Evolutionary conservation across 1,139 yeast genomes (phyloP), one percentile per base, ranked within the genome.

Genomic region (Sugiyamaella xylanicola): DNA sequence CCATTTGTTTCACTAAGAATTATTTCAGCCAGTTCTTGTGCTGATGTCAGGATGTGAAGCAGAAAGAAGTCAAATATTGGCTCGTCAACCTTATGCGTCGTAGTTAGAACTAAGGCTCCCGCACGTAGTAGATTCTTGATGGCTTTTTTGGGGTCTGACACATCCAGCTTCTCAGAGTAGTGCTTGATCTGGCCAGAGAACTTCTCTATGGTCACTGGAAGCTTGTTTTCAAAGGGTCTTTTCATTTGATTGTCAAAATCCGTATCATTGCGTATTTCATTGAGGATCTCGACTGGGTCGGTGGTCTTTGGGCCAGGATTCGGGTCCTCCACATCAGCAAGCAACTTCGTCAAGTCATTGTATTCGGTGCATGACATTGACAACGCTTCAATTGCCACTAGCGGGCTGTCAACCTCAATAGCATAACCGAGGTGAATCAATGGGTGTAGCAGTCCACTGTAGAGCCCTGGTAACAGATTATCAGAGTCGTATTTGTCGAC

Each of bases 361-460:
- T 56, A 58, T 46, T 61, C 63, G 8, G 62, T 59, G 37, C 57
- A 54, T 4, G 60, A 48, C 50, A 65, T 43, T 0, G 66, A 59
- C 45, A 68, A 55, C 13, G 72, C 72, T 50, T 72, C 74, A 7
- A 64, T 57, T 0, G 72, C 74, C 11, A 72, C 51, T 20, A 63
- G 62, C 19, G 67, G 61, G 45, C 64, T 65, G 45, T 70, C 68
- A 11, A 65, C 44, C 48, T 72, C 74, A 29, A 62, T 58, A 1
- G 74, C 74, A 49, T 70, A 72, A 19, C 71, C 73, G 36, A 70
- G 53, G 48, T 70, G 74, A 47, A 71, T 71, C 54, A 72, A 43
- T 1, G 73, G 70, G 53, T 70, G 74, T 4, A 62, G 54, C 15
- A 55, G 13, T 0, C 72, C 72, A 5, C 67, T 64, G 16, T 60